A percentile compares a stretch with the other conserved stretches of the same genome.
Conservation (phyloP, 2,329 filamentous ascomycete genomes). For the Microdochium trichocladiopsis region DNA sequence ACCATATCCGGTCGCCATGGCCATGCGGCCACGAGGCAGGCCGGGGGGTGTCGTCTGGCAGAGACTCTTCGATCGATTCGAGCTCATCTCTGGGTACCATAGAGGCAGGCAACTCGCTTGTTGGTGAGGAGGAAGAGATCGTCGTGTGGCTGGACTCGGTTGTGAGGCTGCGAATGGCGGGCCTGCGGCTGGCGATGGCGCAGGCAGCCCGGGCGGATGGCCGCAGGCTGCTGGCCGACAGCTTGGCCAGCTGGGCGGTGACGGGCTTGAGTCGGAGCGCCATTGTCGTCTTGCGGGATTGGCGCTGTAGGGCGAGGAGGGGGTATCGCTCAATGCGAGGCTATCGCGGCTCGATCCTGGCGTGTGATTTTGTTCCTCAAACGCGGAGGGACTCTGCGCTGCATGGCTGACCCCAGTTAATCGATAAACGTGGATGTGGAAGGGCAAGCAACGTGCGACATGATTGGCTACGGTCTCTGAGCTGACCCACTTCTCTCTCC, state of each 20-base stretch:
- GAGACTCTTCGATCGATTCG: constrained; percentile 5
- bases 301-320: neutral
- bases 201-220: constrained; percentile 33
- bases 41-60: constrained; percentile 4
- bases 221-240: constrained; percentile 31
- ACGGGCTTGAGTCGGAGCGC: constrained; percentile 30
- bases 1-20: constrained; percentile 52
- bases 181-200: constrained; percentile 8
- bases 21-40: constrained; percentile 17
- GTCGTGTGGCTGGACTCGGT: constrained; percentile 3
- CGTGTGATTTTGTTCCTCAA: neutral
- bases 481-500: no score
- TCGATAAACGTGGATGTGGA: neutral
- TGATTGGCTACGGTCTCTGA: no score
- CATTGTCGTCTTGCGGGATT: constrained; percentile 8
- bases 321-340: neutral
- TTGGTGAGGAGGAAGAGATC: constrained; percentile 5
- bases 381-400: neutral
- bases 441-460: neutral
- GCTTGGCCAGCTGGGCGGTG: constrained; percentile 28
- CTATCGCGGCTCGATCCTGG: neutral
- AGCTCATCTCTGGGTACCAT: neutral
- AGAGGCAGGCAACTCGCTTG: constrained; percentile 8
- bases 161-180: neutral
- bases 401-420: neutral